Conservation (phyloP, 805 yeast species). For the Metschnikowia orientalis region DNA sequence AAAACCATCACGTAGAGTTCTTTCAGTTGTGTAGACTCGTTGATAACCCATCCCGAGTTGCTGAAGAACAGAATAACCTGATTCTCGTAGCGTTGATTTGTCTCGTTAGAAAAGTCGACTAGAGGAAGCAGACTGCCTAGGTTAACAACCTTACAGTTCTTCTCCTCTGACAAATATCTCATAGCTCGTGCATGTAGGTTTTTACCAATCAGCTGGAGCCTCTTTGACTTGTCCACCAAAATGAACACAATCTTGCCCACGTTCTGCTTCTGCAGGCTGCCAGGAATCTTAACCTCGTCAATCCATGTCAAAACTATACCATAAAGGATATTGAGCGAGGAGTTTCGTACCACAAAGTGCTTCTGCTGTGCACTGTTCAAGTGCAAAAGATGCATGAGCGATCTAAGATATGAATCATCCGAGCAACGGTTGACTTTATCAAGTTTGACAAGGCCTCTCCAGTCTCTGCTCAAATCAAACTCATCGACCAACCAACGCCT, state of each 20-base stretch:
- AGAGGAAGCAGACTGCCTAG: constrained; percentile 49
- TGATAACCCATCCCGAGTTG: constrained; percentile 39
- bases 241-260: constrained; percentile 45
- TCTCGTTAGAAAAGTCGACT: constrained; percentile 27
- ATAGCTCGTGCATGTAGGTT: constrained; percentile 51
- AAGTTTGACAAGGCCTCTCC: constrained; percentile 43
- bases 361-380: constrained; percentile 30
- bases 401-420: constrained; percentile 26
- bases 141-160: constrained; percentile 34
- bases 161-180: constrained; percentile 43
- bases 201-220: constrained; percentile 53
- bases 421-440: constrained; percentile 35
- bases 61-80: constrained; percentile 30
- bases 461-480: constrained; percentile 47
- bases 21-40: constrained; percentile 13
- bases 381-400: constrained; percentile 29
- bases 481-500: constrained; percentile 57
- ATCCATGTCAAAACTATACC: constrained; percentile 56
- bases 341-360: constrained; percentile 55
- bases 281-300: constrained; percentile 20
- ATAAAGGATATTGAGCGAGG: constrained; percentile 49
- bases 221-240: constrained; percentile 49
- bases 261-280: constrained; percentile 9
- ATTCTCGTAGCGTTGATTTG: constrained; percentile 20
- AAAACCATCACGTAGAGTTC: constrained; percentile 38